Evolutionary conservation across 2,329 filamentous ascomycete genomes (phyloP), one percentile per base, ranked within the genome.

Genomic region (Raffaelea albimanens): DNA sequence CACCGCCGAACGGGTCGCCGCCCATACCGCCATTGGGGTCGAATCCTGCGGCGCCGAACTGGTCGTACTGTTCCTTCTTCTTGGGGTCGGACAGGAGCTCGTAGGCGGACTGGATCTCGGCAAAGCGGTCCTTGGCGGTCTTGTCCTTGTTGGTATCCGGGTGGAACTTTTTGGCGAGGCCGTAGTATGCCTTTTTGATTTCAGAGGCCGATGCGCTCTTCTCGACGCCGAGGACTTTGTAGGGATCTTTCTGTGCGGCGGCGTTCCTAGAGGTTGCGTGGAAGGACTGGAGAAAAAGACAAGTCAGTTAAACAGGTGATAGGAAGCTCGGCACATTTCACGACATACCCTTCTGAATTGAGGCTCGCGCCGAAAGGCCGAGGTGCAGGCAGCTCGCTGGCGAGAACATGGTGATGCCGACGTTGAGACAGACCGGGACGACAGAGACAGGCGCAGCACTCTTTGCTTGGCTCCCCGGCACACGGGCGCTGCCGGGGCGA

Each of bases 161-260:
- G 60, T 98, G 93, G 63, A 81, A 98, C 62, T 97, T 98, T 68
- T 98, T 98, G 19, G 93, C 93, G 50, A 97, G 73, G 44, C 90
- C 87, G 63, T 98, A 98, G 71, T 98, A 98, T 3, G 93, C 90
- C 66, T 96, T 97, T 65, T 98, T 98, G 63, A 98, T 97, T 33
- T 97, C 91, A 50, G 80, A 72, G 3, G 88, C 71, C 1, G 87
- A 82, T n/a, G 93, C 87, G 52, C 68, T 76, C 64, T 91, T 95
- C 59, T 73, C 73, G 25, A 98, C 87, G 14, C 93, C 93, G 23
- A 98, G 81, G 4, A 86, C 77, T 55, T 81, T 78, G 66, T 98
- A 98, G 1, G 93, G 93, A 59, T 98, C 86, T 63, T 87, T 79
- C 34, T 61, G 67, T 23, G 79, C 67, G 5, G 73, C 73, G 20